Base-by-base conservation (phyloP, 768 basidiomycete species). In the Lentinus tigrinus region DNA sequence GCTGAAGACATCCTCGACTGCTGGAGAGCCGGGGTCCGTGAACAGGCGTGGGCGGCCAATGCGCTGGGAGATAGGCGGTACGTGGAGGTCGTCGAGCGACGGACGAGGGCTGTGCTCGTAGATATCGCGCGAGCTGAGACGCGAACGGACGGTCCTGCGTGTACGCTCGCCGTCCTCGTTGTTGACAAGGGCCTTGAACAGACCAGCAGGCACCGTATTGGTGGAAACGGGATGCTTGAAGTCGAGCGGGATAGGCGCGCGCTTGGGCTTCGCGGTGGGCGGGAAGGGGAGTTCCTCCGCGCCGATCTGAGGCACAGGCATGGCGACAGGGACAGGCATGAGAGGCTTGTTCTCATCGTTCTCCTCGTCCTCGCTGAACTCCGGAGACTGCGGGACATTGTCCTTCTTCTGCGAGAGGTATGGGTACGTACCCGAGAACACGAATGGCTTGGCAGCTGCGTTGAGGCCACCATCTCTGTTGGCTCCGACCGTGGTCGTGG, bases 191-290 rank as follows among this genome's bases (percentile, higher is more conserved):
- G 89, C 88, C 74, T 93, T 93, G 81, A 94, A 94, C 55, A 93
- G 67, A 2, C 90, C 90, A 34, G 92, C 92, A 19, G 92, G 92
- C 9, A 93, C 87, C 6, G 89, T 93, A 65, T 90, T 91, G 34
- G 77, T 84, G 16, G 81, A 80, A 13, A 78, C 71, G 17, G 84
- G 79, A 57, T 84, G 84, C 66, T 77, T 84, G 76, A 92, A 94
- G 70, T 93, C 90, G n/a, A 83, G 68, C 16, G 89, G 90, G 56
- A 91, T 85, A 10, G 89, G 91, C 6, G 89, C 83, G 43, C 88
- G 87, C 69, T 84, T 88, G 36, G 77, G 65, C 62, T 76, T 79
- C 38, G 61, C 54, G 4, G 68, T 59, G 19, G 70, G 67, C 14
- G 75, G 75, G 54, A 72, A 60, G 0, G 71, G 71, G 26, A 77